Percentiles rank a stretch among this genome's conserved stretches.
These are phyloP conservation scores for Giardia duodenalis DNA, from an alignment of 208 protist genomes.

Conservation along the genomic window DNA sequence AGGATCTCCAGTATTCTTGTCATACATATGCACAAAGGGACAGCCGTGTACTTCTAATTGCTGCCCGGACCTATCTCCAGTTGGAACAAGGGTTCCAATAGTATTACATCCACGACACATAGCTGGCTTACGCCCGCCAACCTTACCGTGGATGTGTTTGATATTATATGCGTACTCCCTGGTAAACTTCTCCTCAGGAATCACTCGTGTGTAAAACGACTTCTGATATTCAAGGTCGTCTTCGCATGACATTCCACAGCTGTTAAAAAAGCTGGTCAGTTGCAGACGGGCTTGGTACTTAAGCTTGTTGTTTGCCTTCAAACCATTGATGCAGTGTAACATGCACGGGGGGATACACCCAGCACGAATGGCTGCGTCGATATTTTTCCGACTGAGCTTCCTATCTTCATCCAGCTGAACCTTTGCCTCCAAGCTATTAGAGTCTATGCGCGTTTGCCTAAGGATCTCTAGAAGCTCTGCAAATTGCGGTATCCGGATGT, in stretches of 20 bases:
- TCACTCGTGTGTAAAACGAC: not conserved
- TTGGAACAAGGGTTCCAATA: not conserved
- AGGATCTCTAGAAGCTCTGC: not conserved
- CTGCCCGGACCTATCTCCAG: not conserved
- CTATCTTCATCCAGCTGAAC: not conserved
- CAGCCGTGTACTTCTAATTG: not conserved
- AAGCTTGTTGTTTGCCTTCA: slow-evolving; percentile 2
- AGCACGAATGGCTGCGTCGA: not conserved
- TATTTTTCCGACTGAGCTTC: not conserved
- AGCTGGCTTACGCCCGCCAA: not conserved
- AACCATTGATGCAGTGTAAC: not conserved
- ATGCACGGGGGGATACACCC: not conserved
- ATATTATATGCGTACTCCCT: not conserved
- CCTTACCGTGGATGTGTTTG: not conserved
- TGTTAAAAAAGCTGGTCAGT: not conserved
- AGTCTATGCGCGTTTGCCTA: not conserved
- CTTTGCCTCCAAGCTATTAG: not conserved
- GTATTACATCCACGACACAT: not conserved
- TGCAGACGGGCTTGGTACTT: not conserved
- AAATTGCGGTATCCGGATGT: not conserved
- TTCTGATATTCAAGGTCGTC: not conserved
- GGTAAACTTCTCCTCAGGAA: not conserved
- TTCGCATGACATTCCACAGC: not conserved
- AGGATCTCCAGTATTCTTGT: not conserved
- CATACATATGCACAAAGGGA: not conserved